Conservation (phyloP, 208 protist genomes). For the Tritrichomonas musculus region DNA sequence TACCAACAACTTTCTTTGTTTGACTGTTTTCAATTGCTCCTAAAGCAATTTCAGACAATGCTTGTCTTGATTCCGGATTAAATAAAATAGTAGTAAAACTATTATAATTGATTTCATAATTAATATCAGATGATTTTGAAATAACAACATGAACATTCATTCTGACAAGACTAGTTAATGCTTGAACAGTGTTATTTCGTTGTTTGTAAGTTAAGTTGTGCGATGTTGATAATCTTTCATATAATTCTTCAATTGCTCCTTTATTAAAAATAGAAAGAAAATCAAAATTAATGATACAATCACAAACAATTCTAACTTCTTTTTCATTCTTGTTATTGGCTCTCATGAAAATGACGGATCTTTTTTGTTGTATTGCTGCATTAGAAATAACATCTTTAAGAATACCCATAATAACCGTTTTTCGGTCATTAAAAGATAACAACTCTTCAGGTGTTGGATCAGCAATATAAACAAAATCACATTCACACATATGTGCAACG, state of each 20-base stretch:
- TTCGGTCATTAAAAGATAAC: background rate
- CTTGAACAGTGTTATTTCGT: background rate
- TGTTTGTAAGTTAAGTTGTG: background rate
- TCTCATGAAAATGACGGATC: background rate
- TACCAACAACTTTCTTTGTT: slow-evolving; percentile 25
- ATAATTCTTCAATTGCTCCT: background rate
- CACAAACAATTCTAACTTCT: background rate
- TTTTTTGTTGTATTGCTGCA: slow-evolving; percentile 14
- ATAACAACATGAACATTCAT: slow-evolving; percentile 13
- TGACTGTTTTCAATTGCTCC: background rate
- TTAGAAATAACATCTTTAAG: background rate
- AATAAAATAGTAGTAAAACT: background rate
- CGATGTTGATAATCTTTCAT: background rate
- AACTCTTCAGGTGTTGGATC: background rate
- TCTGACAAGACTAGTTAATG: background rate
- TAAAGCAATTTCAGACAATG: background rate
- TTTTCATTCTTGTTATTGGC: background rate
- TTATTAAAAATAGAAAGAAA: background rate
- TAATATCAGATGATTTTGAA: background rate
- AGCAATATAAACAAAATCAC: slow-evolving; percentile 23
- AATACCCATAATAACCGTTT: background rate
- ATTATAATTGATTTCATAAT: background rate
- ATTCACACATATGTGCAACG: background rate
- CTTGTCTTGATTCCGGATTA: background rate
- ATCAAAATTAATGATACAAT: background rate